A percentile compares a stretch with the other conserved stretches of the same genome.
Evolutionary conservation across 2,329 filamentous ascomycete species (phyloP).

Genomic region (Sphaerostilbella broomeana): DNA sequence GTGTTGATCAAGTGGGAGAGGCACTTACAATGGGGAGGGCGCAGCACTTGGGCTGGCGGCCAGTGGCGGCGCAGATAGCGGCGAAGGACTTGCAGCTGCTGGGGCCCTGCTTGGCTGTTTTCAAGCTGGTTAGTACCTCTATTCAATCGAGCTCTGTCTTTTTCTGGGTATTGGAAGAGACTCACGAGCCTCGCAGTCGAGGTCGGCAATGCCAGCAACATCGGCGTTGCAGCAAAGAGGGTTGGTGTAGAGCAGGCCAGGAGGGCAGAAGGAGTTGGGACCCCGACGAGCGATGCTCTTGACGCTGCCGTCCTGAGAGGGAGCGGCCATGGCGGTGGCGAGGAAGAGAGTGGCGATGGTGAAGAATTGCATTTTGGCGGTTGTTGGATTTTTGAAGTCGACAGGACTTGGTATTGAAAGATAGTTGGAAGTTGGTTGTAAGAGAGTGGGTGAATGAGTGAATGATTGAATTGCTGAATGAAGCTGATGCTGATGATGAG

Average conservation of each 20-base stretch:
- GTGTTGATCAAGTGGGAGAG: not conserved
- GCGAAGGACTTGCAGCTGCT: conserved; percentile 6
- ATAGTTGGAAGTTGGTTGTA: not conserved
- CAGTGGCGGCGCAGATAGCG: not conserved
- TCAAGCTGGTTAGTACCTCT: not conserved
- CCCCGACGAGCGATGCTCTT: not conserved
- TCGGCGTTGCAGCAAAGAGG: conserved; percentile 13
- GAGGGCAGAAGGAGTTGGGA: conserved; percentile 5
- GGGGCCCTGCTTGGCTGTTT: not conserved
- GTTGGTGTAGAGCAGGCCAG: conserved; percentile 2
- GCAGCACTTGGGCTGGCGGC: conserved; percentile 11
- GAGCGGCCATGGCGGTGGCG: conserved; percentile 9
- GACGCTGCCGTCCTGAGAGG: not conserved
- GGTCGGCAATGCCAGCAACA: conserved; percentile 3
- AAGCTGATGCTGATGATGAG: conserved; percentile 1
- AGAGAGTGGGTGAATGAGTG: conserved; percentile 8
- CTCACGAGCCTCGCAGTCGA: conserved; percentile 13
- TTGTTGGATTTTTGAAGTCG: not conserved
- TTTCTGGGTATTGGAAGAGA: not conserved
- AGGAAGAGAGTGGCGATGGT: conserved; percentile 11
- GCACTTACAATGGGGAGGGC: conserved; percentile 2
- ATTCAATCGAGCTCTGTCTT: too few relatives aligned
- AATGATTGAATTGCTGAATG: not conserved
- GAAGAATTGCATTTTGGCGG: conserved; percentile 14
- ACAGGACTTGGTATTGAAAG: not conserved